Evolutionary conservation across 1,284 basidiomycete species (phyloP), one percentile per base, ranked within the genome.

Genomic region (Ceratobasidium papillatum): DNA sequence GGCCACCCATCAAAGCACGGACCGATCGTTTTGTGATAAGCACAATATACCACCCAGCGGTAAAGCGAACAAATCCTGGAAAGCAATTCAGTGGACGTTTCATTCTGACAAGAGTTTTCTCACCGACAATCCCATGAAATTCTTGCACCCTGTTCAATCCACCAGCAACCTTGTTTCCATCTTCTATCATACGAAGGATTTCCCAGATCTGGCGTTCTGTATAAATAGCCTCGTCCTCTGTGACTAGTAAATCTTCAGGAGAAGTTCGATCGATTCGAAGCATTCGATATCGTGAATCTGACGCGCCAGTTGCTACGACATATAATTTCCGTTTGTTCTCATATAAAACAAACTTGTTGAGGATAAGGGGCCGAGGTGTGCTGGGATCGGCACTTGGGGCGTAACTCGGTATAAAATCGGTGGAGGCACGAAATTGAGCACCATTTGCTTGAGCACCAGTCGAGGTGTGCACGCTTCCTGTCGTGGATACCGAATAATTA

Each of bases 1-100:
- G 97, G 0, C 97, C 98, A 0, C 97, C 98, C 3, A 99, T 85
- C 1, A 99, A 87, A 0, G 95, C 95, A 27, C 99, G 97, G 4
- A 96, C 93, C 8, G 94, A 93, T 38, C 97, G 89, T 81, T 95
- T 94, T 41, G 94, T 92, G 79, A 99, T 92, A 36, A 96, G 84
- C 64, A 98, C 86, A 87, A 97, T 91, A 80, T 98, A 96, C 92
- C 94, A 97, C 9, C 94, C 93, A 1, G 93, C 91, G 1, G 95
- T 96, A 80, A 97, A 96, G 59, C 89, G 88, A 74, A 96, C 90
- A 80, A 98, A 97, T 0, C 96, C 96, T 93, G 78, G 27, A 32
- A n/a, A n/a, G 17, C n/a, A 19, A 25, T 47, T 41, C 71, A 52
- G 25, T 8, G 30, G 36, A 58, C 36, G 45, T 19, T 74, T 30